These are phyloP conservation scores for Suillus luteus DNA, from an alignment of 768 basidiomycete species.

Conservation along the genomic window DNA sequence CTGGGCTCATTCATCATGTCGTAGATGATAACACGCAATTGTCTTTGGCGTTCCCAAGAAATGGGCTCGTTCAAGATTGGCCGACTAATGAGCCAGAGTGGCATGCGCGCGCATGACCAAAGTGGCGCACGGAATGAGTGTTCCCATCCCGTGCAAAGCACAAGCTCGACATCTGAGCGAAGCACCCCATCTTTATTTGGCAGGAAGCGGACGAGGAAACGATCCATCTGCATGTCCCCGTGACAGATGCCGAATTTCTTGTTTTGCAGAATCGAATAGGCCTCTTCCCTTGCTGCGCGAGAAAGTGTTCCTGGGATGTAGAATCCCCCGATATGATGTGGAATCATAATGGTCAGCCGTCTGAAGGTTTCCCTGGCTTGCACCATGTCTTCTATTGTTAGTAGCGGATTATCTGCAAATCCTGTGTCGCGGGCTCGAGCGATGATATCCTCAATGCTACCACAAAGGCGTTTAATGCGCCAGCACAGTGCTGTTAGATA, in stretches of 20 bases:
- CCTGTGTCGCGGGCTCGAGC: constrained; percentile 18
- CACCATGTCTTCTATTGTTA: constrained; percentile 26
- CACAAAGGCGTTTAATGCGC: constrained; percentile 31
- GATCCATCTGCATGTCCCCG: constrained; percentile 33
- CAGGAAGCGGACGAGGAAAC: constrained; percentile 29
- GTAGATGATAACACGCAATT: constrained; percentile 25
- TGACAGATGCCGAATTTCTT: constrained; percentile 29
- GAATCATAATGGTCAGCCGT: constrained; percentile 24
- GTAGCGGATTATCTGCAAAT: constrained; percentile 17
- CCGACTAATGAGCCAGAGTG: constrained; percentile 27
- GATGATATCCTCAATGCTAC: neutral
- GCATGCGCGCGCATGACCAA: constrained; percentile 36
- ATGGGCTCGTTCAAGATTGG: constrained; percentile 23
- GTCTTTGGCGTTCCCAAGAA: constrained; percentile 26
- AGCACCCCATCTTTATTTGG: constrained; percentile 18
- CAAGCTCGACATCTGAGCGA: constrained; percentile 17
- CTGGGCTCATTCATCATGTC: constrained; percentile 22
- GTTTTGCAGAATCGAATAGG: constrained; percentile 26
- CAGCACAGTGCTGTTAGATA: constrained; percentile 30
- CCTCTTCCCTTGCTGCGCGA: constrained; percentile 25
- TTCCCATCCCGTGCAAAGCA: constrained; percentile 33
- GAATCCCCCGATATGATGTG: constrained; percentile 33
- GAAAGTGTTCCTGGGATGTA: constrained; percentile 31
- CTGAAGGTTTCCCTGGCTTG: constrained; percentile 29
- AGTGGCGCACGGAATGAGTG: constrained; percentile 32